Evolutionary conservation across 2,329 filamentous ascomycete species (phyloP).

Genomic region (Ophiocordyceps polyrhachis-furcata): DNA sequence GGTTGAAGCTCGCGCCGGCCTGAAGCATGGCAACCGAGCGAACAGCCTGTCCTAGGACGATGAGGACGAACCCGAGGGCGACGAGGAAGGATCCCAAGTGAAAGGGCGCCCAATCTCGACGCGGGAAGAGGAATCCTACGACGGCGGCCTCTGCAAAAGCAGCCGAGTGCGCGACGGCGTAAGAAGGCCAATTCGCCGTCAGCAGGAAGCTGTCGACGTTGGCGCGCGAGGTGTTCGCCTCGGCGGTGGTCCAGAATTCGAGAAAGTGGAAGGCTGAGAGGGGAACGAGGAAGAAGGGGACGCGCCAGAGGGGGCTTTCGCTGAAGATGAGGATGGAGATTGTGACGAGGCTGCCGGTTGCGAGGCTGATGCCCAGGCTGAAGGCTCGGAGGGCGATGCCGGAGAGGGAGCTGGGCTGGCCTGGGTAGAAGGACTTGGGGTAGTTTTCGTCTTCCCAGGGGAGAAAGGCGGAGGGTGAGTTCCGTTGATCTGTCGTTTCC

Average conservation of each 20-base stretch:
- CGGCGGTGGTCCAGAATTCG: slow-evolving; percentile 82
- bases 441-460: neutral
- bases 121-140: slow-evolving; percentile 36
- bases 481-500: too few species aligned
- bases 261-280: slow-evolving; percentile 84
- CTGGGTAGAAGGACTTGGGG: slow-evolving; percentile 20
- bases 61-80: slow-evolving; percentile 41
- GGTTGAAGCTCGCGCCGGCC: slow-evolving; percentile 84
- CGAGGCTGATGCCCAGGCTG: slow-evolving; percentile 27
- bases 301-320: slow-evolving; percentile 35
- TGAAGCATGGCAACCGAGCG: slow-evolving; percentile 76
- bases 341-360: slow-evolving; percentile 15
- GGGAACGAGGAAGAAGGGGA: slow-evolving; percentile 46
- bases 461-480: slow-evolving; percentile 8
- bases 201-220: slow-evolving; percentile 64
- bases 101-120: slow-evolving; percentile 25
- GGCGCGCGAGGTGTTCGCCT: slow-evolving; percentile 60
- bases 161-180: slow-evolving; percentile 62
- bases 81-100: slow-evolving; percentile 22
- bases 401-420: slow-evolving; percentile 35
- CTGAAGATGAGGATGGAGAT: slow-evolving; percentile 16
- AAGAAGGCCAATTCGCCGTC: slow-evolving; percentile 65
- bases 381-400: slow-evolving; percentile 41
- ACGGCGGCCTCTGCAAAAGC: slow-evolving; percentile 57
- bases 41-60: slow-evolving; percentile 52